These are phyloP conservation scores for Ophiostoma australiae DNA, from an alignment of 2,329 filamentous ascomycete species.

Conservation along the genomic window DNA sequence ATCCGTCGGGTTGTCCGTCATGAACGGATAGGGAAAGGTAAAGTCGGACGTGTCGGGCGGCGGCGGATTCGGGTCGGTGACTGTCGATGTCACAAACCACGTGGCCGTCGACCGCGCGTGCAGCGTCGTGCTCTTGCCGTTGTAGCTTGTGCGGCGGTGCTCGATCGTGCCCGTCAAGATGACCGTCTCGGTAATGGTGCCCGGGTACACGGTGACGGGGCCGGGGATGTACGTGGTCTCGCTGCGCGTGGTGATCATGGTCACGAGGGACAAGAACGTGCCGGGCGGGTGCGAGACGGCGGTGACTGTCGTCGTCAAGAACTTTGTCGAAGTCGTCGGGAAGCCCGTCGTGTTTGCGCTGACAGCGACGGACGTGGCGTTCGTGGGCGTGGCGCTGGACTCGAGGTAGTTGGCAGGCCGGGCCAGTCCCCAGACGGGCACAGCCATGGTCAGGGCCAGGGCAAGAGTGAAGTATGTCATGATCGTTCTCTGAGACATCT, in stretches of 20 bases:
- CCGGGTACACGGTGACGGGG: not conserved
- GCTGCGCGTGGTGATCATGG: not conserved
- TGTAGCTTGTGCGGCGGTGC: slow-evolving; percentile 19
- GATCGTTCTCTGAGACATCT: not conserved
- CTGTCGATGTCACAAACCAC: not conserved
- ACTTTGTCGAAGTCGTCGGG: not conserved
- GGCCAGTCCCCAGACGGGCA: not conserved
- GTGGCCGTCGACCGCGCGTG: slow-evolving; percentile 1
- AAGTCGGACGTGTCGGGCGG: too few species aligned
- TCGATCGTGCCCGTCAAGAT: slow-evolving; percentile 22
- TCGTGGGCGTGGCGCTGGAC: not conserved
- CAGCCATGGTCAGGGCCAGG: not conserved
- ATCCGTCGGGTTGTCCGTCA: too few species aligned
- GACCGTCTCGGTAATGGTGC: not conserved
- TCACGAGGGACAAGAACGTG: not conserved
- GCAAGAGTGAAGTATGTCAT: not conserved
- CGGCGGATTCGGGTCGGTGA: not conserved
- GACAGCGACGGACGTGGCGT: not conserved
- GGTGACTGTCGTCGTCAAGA: not conserved
- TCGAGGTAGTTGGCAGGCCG: not conserved
- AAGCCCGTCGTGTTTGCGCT: not conserved
- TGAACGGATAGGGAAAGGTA: too few species aligned
- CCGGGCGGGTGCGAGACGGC: not conserved
- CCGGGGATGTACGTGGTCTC: not conserved
- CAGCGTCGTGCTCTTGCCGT: slow-evolving; percentile 22